Base-by-base conservation (phyloP, 768 basidiomycete species). In the Macrolepiota dolichaula region DNA sequence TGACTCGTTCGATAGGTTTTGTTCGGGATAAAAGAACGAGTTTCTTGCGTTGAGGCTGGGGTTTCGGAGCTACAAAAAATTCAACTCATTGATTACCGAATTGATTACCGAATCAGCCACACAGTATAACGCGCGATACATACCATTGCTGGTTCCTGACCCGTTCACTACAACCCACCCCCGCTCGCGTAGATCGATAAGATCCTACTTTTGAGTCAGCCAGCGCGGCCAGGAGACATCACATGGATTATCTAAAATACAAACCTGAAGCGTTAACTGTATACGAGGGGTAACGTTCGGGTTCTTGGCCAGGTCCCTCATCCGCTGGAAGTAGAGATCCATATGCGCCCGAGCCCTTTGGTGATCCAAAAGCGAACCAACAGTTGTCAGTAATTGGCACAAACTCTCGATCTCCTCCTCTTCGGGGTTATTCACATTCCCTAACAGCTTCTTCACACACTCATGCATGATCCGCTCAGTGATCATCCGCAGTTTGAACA, bases 401-500 rank as follows among this genome's bases (percentile, higher is more conserved):
- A 97, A 82, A 51, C 89, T 92, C 81, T 98, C 96, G 64, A 99
- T 91, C 70, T 97, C 96, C 77, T 98, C 96, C 76, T 98, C 96
- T 70, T 98, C 95, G 0, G 95, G 97, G 69, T 93, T 92, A 66
- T 94, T 88, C 60, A 96, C 89, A 71, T 99, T 98, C 57, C 89
- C 85, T 12, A 98, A 80, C 12, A 98, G 83, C 77, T 96, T 95
- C 84, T 94, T 94, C 71, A 98, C 88, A 80, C 96, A 99, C 75
- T 94, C 92, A 79, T 95, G 92, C 92, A 98, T 99, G 77, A 98
- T 96, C 66, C 94, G 89, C 77, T 95, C 94, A 51, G 94, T 95
- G 57, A 98, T 79, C 94, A 98, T 97, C 76, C 92, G 91, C n/a
- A 99, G 80, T 78, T 98, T 98, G 88, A 94, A 99, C 58, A 98